Base-by-base conservation (phyloP, 192 early-diverging fungal species). In the Coemansia pectinata region DNA sequence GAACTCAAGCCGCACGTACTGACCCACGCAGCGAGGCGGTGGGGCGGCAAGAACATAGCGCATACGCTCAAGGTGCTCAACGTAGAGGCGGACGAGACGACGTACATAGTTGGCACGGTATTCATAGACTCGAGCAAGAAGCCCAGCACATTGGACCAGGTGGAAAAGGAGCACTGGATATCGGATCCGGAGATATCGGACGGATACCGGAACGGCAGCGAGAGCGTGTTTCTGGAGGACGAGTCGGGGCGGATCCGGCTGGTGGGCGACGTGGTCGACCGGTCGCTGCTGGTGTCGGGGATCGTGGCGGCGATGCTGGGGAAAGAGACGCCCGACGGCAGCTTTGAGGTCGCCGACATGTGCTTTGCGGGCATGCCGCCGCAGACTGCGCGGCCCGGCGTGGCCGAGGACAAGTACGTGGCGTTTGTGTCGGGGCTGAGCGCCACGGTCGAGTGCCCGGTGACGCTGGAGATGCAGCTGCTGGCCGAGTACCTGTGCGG, bases 101-200 rank as follows among this genome's bases (percentile, higher is more conserved):
- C 89, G 50, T 95, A 86, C 69, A 84, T 96, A 10, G 76, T 96
- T 53, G 96, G 96, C 23, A 97, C 97, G 1, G 72, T 97, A 10
- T 98, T 93, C 72, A 86, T 93, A 29, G 96, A 98, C 15, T 91
- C 95, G 87, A 78, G 85, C 17, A 62, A 86, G 38, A 97, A 97
- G 72, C 96, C 97, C 39, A 96, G 93, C 76, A 93, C 97, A 67
- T 83, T 98, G 67, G 90, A 92, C 40, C 91, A 96, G 67, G 85
- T 98, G 5, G 88, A 91, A n/a, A 85, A 81, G 65, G 92, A 96
- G 90, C 85, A 88, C 66, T 91, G 90, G 85, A 83, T 92, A 9
- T 67, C 86, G 0, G 85, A 87, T 4, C 87, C 92, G 9, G 79
- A 86, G 9, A 81, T 87, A 44, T 74, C 86, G n/a, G 70, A 67